Evolutionary conservation across 2,329 filamentous ascomycete species (phyloP).

Genomic region (Fusarium transvaalense): DNA sequence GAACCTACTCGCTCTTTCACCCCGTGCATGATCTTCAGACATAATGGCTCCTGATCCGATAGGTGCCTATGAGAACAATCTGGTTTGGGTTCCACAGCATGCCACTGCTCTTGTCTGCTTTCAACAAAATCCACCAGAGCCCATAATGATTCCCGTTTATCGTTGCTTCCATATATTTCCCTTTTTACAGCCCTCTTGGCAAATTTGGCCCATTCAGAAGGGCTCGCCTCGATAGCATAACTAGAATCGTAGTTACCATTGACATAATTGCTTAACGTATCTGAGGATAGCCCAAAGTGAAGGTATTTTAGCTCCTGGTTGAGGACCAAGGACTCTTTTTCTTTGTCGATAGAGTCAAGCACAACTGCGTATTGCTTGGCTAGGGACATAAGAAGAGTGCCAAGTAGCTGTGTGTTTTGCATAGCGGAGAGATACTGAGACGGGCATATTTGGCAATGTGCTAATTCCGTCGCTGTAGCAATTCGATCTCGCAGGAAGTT

Average conservation of each 20-base stretch:
- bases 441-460: neutral
- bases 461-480: neutral
- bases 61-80: neutral
- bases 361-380: neutral
- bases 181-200: neutral
- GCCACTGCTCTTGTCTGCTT: neutral
- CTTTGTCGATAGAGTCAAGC: neutral
- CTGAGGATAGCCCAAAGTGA: neutral
- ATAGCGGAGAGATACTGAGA: neutral
- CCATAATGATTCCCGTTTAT: neutral
- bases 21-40: constrained; percentile 7
- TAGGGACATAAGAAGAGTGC: constrained; percentile 6
- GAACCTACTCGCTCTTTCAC: neutral
- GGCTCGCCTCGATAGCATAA: neutral
- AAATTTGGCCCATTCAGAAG: neutral
- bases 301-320: neutral
- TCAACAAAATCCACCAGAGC: neutral
- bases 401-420: constrained; percentile 4
- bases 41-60: constrained; percentile 1
- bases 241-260: no score
- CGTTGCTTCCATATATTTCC: neutral
- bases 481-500: neutral
- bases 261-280: no score
- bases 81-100: neutral
- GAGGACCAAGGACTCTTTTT: accelerated